Base-by-base conservation (phyloP, 163 green algal genomes). In the Chlorella variabilis region DNA sequence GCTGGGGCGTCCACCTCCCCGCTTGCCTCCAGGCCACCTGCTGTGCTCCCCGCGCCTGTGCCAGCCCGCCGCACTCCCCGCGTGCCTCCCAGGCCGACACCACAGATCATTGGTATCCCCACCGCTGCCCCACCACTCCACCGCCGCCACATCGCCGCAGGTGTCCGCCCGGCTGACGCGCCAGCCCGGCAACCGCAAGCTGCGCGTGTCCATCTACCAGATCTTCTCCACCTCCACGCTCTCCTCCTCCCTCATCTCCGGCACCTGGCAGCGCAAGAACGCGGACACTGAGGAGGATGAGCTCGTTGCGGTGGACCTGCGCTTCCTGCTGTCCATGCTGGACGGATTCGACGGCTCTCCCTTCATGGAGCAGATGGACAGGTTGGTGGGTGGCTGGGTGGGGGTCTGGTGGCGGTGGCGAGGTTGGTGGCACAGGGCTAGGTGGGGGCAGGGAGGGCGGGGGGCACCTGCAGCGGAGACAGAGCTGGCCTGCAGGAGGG, bases 171-270 rank as follows among this genome's bases (percentile, higher is more conserved):
- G 23, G 2, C 41, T 81, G 18, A 36, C 11, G 20, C 59, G 59
- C 29, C 0, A 80, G 38, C 73, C 73, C 8, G 56, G 31, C 54
- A 80, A 80, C 56, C 7, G 17, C 3, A 59, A 39, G 27, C 17
- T 80, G 23, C 23, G n/a, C 15, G n/a, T 80, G 8, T 71, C 56
- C 13, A 20, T 80, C 4, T 80, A 59, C 38, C 73, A 80, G 58
- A 33, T 73, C 20, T 71, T 81, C 25, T 23, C 51, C 59, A 51
- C 27, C 7, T 23, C 36, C 18, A 36, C 3, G n/a, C 41, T 69
- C 5, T 62, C 39, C 4, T 27, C 75, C 41, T 81, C 58, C n/a
- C 29, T 73, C 20, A 48, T 71, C 18, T 18, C 29, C 29, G 58
- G 39, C 58, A 71, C 75, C 17, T 71, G 58, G 58, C 33, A 48